phyloP scores from a whole-genome alignment of 2,329 filamentous ascomycete genomes.

The Curvularia sp. region DNA sequence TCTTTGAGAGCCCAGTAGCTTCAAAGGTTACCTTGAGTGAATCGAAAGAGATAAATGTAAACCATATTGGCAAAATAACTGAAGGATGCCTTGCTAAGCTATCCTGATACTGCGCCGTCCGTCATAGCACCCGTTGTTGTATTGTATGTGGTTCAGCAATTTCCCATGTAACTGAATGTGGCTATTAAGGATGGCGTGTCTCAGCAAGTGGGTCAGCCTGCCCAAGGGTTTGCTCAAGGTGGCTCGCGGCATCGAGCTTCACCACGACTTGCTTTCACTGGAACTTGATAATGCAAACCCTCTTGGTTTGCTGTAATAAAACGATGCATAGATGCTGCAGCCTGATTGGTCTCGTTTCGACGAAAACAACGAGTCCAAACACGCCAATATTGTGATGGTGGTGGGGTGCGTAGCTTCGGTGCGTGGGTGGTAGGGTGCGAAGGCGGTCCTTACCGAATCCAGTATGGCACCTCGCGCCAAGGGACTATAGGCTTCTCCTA shows the following conservation, averaged over 20 bases:
- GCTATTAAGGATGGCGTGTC: conserved; percentile 23
- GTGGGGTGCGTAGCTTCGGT: conserved; percentile 37
- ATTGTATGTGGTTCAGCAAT: conserved; percentile 11
- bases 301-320: conserved; percentile 13
- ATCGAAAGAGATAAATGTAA: not conserved
- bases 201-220: conserved; percentile 45
- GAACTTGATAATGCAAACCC: conserved; percentile 17
- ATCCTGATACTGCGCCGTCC: conserved; percentile 22
- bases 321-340: conserved; percentile 20
- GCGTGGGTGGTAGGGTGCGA: conserved; percentile 40
- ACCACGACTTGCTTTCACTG: conserved; percentile 21
- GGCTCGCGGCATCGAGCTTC: conserved; percentile 36
- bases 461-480: conserved; percentile 34
- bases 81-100: conserved; percentile 8
- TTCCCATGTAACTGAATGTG: conserved; percentile 22
- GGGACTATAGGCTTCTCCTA: conserved; percentile 34
- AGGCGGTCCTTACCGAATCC: conserved; percentile 35
- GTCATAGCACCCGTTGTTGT: not conserved
- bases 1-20: not conserved
- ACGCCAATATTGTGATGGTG: conserved; percentile 56
- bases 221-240: conserved; percentile 38
- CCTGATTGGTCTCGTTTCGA: conserved; percentile 29
- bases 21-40: not conserved
- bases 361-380: conserved; percentile 72
- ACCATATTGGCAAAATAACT: not conserved